Percentiles rank a stretch among this genome's conserved stretches.
phyloP scores from a whole-genome alignment of 1,139 yeast genomes.

The Groenewaldozyma sp. region DNA sequence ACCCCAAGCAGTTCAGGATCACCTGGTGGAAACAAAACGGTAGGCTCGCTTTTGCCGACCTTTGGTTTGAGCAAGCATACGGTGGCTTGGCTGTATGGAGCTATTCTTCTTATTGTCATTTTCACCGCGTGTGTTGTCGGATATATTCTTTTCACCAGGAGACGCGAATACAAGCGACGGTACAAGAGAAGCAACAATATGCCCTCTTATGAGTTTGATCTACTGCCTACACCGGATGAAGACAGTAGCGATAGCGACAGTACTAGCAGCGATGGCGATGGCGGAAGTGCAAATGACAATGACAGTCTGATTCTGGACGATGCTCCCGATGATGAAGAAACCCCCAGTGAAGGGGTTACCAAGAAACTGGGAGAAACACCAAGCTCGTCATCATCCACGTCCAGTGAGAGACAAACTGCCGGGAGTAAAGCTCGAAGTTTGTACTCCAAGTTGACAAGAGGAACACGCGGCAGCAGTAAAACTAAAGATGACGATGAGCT shows the following conservation, averaged over 20 bases:
- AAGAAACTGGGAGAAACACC: neutral
- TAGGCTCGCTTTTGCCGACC: constrained; percentile 25
- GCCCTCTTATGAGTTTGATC: constrained; percentile 24
- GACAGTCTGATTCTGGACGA: constrained; percentile 13
- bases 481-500: neutral
- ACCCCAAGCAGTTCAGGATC: constrained; percentile 9
- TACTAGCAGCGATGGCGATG: constrained; percentile 1
- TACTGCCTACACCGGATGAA: constrained; percentile 21
- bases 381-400: neutral
- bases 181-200: constrained; percentile 14
- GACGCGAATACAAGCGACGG: constrained; percentile 12
- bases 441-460: constrained; percentile 12
- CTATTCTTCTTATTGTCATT: constrained; percentile 23
- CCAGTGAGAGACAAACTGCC: constrained; percentile 9
- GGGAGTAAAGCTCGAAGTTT: constrained; percentile 18
- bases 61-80: constrained; percentile 28
- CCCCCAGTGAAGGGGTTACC: neutral
- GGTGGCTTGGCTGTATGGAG: constrained; percentile 29
- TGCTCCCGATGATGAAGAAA: constrained; percentile 10
- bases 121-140: constrained; percentile 24
- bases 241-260: constrained; percentile 10
- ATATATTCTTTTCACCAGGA: constrained; percentile 22
- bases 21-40: constrained; percentile 9
- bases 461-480: constrained; percentile 5
- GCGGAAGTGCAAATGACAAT: constrained; percentile 6